Evolutionary conservation across 805 yeast species (phyloP).

Genomic region (Candida qinlingensis): DNA sequence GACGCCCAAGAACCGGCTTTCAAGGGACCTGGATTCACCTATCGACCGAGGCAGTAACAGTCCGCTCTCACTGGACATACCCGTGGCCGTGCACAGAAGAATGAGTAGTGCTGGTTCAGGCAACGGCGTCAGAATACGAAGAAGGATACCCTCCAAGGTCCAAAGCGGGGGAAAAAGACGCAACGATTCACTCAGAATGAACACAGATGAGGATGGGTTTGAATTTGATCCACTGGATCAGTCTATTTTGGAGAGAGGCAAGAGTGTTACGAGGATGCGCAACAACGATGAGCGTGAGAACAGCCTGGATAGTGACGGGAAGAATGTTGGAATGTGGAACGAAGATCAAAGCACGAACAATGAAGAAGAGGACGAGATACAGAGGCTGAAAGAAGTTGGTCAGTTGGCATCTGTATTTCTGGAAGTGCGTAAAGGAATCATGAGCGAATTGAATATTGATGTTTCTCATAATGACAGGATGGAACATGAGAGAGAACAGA

Average conservation of each 20-base stretch:
- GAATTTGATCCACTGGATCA: constrained; percentile 22
- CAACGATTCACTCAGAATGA: neutral
- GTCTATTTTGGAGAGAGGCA: neutral
- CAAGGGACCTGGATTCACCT: too few relatives aligned
- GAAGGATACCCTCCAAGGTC: too few relatives aligned
- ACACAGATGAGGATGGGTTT: constrained; percentile 15
- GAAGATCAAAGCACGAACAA: neutral
- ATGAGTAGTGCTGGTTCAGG: too few relatives aligned
- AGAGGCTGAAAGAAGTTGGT: constrained; percentile 27
- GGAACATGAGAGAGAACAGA: constrained; percentile 19
- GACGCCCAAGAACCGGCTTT: too few relatives aligned
- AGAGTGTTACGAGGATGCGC: neutral
- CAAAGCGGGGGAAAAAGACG: neutral
- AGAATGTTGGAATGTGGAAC: neutral
- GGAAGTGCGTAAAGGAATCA: constrained; percentile 37
- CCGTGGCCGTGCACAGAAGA: too few relatives aligned
- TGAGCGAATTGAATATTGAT: constrained; percentile 39
- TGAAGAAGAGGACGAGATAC: neutral
- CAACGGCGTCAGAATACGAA: too few relatives aligned
- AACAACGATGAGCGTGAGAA: neutral
- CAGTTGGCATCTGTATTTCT: constrained; percentile 36
- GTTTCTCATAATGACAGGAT: constrained; percentile 12
- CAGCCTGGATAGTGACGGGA: neutral
- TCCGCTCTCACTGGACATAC: too few relatives aligned
- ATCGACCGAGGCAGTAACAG: too few relatives aligned